Base-by-base conservation (phyloP, 768 basidiomycete species). In the Calocybe indica region DNA sequence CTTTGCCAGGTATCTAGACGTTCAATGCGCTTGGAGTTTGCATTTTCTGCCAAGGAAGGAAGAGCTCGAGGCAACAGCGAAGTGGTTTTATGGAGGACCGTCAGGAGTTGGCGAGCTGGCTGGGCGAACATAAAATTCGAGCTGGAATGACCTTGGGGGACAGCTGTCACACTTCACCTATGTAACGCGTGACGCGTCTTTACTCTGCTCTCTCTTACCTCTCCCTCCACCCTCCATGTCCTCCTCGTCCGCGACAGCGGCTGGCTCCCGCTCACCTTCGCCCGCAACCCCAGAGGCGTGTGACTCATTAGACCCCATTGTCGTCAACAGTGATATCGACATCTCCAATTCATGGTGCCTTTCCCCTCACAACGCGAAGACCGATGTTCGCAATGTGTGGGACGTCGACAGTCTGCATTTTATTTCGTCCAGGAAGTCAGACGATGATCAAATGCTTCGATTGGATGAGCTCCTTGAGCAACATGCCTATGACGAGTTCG, bases 401-500 rank as follows among this genome's bases (percentile, higher is more conserved):
- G 68, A 71, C 40, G 58, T 63, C 30, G 72, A 74, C 52, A 60
- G 63, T 31, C 47, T 67, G 22, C 62, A 67, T 30, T 69, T 68
- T 47, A 55, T 67, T 38, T 49, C 68, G 13, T 60, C 68, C 10
- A 65, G 66, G 50, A 80, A 82, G 58, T 61, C 69, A 43, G 81
- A 76, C 34, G 70, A 73, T 40, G 70, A 75, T 15, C 66, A 67
- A 44, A 85, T 85, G 66, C 77, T 88, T 52, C 71, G 75, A 37
- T 67, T 90, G 37, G 82, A 86, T 56, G 88, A 90, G 58, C 68
- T 89, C 40, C 76, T 89, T 46, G 82, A 87, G 57, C 79, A 81
- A 51, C 76, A 83, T 56, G 83, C 79, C 31, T 89, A 85, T 62
- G 84, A 86, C 53, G 85, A 88, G 86, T 89, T 60, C 52, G 83